Evolutionary conservation across 768 basidiomycete genomes (phyloP), one percentile per base, ranked within the genome.

Genomic region (Pholiota molesta): DNA sequence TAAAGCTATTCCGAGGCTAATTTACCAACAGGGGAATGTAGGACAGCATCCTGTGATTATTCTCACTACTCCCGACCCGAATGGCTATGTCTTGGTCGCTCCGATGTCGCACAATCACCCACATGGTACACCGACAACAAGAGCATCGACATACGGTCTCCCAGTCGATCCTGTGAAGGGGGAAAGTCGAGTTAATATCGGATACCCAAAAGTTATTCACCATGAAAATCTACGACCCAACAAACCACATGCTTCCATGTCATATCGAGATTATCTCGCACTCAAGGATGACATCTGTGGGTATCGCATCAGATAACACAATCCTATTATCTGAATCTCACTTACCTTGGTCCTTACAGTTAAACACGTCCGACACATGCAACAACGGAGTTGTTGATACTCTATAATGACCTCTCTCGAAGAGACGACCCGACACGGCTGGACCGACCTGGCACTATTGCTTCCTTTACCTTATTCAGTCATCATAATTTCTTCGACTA

Each of bases 71-170:
- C 69, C 69, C 23, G 65, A 71, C 40, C 49, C 45, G 14, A 44
- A 69, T n/a, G 69, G 69, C 52, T 67, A 57, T 26, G 67, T 71
- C 26, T 51, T 66, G 17, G 69, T 71, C 14, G 65, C 68, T 13
- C 67, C 67, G 13, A 71, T 71, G 69, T 71, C 69, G 21, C 69
- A 71, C 52, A 67, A 62, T 31, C 69, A 71, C 52, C 69, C 69
- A 26, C 62, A 69, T 29, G 68, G 68, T 28, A 68, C 69, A 13
- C 67, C 69, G 26, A 71, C 69, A 19, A 55, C 63, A 42, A 62
- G 66, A 47, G 69, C 67, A 35, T 71, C 69, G 59, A 63, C 60
- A 63, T 71, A 67, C 55, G 69, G 69, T 60, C 65, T 71, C 51
- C 69, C 69, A 39, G 64, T 71, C 57, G 69, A 71, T 66, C 69